Evolutionary conservation across 129 eudicot species (phyloP), one percentile per base, ranked within the genome.

Genomic region (Cynara cardunculus): DNA sequence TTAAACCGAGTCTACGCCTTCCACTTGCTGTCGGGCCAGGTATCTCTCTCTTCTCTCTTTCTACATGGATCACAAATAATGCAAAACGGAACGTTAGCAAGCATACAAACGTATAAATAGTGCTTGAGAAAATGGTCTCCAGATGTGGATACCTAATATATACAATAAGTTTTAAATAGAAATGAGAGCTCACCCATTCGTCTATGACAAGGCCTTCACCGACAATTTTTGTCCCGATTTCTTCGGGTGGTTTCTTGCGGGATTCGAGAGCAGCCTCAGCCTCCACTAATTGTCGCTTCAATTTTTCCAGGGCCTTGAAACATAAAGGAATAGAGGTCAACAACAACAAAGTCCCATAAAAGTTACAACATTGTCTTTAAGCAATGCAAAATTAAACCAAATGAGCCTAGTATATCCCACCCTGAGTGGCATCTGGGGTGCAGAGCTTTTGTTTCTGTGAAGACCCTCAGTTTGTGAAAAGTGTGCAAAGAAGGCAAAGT

Each of bases 191-290:
- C 41, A 89, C 92, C 92, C 92, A 89, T 89, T 89, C 92, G 67
- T 89, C 92, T 73, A 89, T 89, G 59, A 89, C 90, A 25, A 89
- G 88, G 27, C 92, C 92, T 86, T 89, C 92, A 18, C 92, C 92
- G 13, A 84, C 87, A 69, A 86, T 77, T 35, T 76, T 85, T 7
- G 88, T 88, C 27, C 87, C 92, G 14, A 84, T 82, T 53, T 87
- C 87, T 28, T 81, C 90, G 3, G 85, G 90, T 39, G 92, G 84
- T 76, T 89, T 89, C 78, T 86, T 86, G 37, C 92, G 92, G 82
- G 90, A 73, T 73, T 89, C 92, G 34, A 89, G 78, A 19, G 85
- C 88, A 74, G 92, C 89, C 78, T 89, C 92, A 12, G 92, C 92
- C 78, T 89, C 92, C 0, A 85, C 92, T 72, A 89, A 82, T 27